These are phyloP conservation scores for Eucalyptus victrix DNA, from an alignment of 345 rosid species.

Conservation along the genomic window DNA sequence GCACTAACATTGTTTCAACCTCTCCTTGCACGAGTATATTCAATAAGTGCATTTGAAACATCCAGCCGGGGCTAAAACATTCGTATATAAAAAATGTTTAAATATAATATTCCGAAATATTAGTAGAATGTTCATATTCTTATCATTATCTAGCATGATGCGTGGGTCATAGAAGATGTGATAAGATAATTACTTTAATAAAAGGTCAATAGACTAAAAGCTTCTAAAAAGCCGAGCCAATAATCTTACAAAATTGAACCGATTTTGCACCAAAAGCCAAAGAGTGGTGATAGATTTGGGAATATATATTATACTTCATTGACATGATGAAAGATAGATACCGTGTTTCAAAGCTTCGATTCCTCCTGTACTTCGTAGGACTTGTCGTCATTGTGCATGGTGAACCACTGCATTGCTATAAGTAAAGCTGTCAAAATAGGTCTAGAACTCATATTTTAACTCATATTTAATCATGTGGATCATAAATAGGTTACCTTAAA, in stretches of 20 bases:
- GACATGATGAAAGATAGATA: too few relatives aligned
- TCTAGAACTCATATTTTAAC: too few relatives aligned
- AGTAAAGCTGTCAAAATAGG: too few relatives aligned
- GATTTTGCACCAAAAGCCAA: not conserved
- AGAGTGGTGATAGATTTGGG: not conserved
- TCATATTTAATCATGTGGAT: too few relatives aligned
- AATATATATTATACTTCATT: too few relatives aligned
- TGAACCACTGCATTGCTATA: too few relatives aligned
- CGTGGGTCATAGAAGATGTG: not conserved
- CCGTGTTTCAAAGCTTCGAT: too few relatives aligned
- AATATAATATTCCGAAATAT: not conserved
- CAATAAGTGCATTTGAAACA: not conserved
- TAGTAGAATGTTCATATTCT: not conserved
- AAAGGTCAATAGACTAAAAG: not conserved
- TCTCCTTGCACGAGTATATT: not conserved
- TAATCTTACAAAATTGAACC: not conserved
- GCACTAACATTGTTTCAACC: not conserved
- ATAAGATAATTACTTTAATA: not conserved
- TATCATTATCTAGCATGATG: not conserved
- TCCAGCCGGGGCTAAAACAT: not conserved
- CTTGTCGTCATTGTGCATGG: too few relatives aligned
- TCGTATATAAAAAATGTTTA: too few relatives aligned
- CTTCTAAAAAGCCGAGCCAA: not conserved
- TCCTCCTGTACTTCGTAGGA: too few relatives aligned
- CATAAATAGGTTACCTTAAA: too few relatives aligned